Base-by-base conservation (phyloP, 768 basidiomycete species). In the Dioszegia crocea region DNA sequence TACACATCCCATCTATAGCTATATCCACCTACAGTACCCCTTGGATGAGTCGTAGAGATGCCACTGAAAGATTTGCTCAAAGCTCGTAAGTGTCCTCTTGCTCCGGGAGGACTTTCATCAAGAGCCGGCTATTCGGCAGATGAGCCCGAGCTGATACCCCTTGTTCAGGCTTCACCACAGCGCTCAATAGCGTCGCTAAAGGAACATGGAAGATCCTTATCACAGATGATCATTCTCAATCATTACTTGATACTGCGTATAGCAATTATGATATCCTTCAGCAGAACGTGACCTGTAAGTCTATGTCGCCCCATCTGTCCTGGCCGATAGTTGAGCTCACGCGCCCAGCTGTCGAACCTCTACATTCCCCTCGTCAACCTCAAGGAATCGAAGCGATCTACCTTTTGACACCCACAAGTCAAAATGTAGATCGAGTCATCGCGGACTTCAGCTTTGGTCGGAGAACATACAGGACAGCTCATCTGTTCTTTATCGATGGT, bases 131-230 rank as follows among this genome's bases (percentile, higher is more conserved):
- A n/a, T n/a, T n/a, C n/a, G n/a, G n/a, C n/a, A n/a, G n/a, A n/a
- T n/a, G n/a, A 26, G 23, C 27, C 40, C 24, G 36, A 46, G 46
- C 56, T 57, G 24, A 48, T 44, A n/a, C n/a, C n/a, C 21, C 39
- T 19, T 44, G 30, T n/a, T 6, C 36, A 76, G 75, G 75, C 3
- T 71, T 76, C 63, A 67, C 61, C 11, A 60, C 71, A 10, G 75
- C 75, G 8, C 56, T 76, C 27, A 65, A 63, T 16, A 68, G 66
- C 19, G 64, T 75, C 23, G 89, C 93, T 2, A 85, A 87, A 19
- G 85, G 84, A 58, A 80, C 84, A 82, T 99, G 96, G 96, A 99
- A 99, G 84, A 88, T 96, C 66, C 84, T 98, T 43, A 91, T 99
- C 59, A 88, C 98, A 53, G 96, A 99, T 76, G 90, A 92, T 64